phyloP scores from a whole-genome alignment of 306 rosid genomes.

The Cucumis cinereus region DNA sequence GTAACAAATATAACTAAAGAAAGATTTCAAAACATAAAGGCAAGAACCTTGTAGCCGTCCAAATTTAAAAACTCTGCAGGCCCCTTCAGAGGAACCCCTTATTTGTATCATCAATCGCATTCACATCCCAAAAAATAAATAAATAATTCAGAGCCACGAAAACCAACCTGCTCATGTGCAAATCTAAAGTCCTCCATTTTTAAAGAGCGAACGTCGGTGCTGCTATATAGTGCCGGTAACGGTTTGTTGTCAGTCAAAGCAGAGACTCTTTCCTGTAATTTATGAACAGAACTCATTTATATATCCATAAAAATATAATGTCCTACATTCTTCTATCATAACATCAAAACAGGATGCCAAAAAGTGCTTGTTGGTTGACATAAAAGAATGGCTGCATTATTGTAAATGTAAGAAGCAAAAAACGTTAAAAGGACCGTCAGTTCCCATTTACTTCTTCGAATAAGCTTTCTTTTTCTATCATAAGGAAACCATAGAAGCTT shows the following conservation, averaged over 20 bases:
- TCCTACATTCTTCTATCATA: background rate
- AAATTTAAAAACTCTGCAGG: background rate
- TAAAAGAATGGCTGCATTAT: background rate
- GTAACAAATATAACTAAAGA: too few species aligned
- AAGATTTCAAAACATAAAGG: background rate
- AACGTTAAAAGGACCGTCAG: background rate
- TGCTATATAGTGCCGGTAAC: constrained; percentile 44
- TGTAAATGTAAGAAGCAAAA: background rate
- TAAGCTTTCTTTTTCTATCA: background rate
- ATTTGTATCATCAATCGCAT: background rate
- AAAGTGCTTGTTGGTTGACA: background rate
- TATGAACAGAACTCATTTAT: background rate
- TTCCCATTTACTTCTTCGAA: background rate
- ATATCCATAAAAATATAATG: background rate
- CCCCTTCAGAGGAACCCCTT: background rate
- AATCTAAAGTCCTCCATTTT: constrained; percentile 72
- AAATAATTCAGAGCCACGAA: background rate
- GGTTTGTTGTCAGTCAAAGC: constrained; percentile 62
- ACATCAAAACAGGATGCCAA: too few species aligned
- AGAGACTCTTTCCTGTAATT: constrained; percentile 51
- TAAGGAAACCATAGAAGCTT: background rate
- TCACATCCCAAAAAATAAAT: background rate
- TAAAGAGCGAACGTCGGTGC: constrained; percentile 58
- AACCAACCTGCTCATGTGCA: constrained; percentile 81
- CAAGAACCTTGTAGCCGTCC: background rate